Evolutionary conservation across 164 flowering plant species (phyloP), one percentile per base, ranked within the genome.

Genomic region (Aristolochia contorta): DNA sequence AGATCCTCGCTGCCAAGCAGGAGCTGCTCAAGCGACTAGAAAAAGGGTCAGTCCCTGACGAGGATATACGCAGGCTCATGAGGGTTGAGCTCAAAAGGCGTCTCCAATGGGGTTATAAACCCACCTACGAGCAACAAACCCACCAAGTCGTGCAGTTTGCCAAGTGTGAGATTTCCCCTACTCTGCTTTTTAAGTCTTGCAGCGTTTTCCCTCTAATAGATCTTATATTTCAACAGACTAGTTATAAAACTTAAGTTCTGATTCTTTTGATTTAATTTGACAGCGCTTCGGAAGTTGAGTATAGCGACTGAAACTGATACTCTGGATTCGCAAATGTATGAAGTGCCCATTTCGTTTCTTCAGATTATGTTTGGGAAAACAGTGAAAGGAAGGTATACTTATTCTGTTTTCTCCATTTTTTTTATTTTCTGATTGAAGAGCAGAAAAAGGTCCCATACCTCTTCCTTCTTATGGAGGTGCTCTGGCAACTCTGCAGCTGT

Each of bases 321-420:
- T 12, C 27, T 62, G 58, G 58, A 62, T 33, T 21, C 32, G 2
- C 33, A 62, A 12, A 16, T 62, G 55, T 69, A 69, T 25, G 72
- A 69, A 24, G 25, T 60, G 8, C 72, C 72, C 18, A 53, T 62
- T 10, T 30, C 62, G 12, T 68, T 68, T 50, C 54, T 57, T 10
- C 43, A 69, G 60, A 54, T 63, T 16, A 63, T 64, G 67, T 54
- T 46, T 33, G 72, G 72, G 20, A 47, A 21, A 48, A 48, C 21
- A 6, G 23, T 63, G 12, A 65, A 69, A 43, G 65, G 18, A 61
- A 65, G 72, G 72, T 69, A 69, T 14, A 54, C 48, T 48, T 48
- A 13, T 15, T 19, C 15, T 25, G 25, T 27, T 27, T 27, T 27
- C 5, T 2, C 5, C 5, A 2, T 27, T 27, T 2, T 27, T 27